Percentiles rank a stretch among this genome's conserved stretches.
Evolutionary conservation across 768 basidiomycete species (phyloP).

Genomic region (Russula dissimulans): DNA sequence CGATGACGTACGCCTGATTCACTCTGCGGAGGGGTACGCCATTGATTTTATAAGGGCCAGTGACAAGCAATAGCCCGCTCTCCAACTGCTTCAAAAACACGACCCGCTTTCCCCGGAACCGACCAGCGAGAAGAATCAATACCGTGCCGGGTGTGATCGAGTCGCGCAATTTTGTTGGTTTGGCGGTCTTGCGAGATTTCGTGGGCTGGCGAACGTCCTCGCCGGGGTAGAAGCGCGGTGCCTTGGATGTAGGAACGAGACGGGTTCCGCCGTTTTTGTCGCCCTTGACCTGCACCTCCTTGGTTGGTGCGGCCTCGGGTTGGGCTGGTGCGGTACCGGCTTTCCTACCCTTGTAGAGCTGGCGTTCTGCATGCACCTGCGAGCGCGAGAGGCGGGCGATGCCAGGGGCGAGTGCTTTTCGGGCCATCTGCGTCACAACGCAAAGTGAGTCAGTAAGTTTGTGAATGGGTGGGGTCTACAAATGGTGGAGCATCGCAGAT

Average conservation of each 20-base stretch:
- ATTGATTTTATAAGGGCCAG: conserved; percentile 96
- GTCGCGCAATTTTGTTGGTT: conserved; percentile 69
- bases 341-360: conserved; percentile 78
- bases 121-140: conserved; percentile 93
- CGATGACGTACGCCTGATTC: conserved; percentile 98
- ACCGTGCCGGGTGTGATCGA: conserved; percentile 92
- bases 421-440: conserved; percentile 55
- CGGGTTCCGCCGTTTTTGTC: conserved; percentile 87
- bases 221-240: conserved; percentile 87
- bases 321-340: conserved; percentile 60
- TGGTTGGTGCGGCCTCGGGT: conserved; percentile 48
- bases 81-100: conserved; percentile 95
- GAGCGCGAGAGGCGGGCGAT: conserved; percentile 80
- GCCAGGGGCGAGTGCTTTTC: conserved; percentile 75
- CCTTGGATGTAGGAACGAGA: conserved; percentile 76
- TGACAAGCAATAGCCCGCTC: conserved; percentile 88
- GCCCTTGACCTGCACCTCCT: conserved; percentile 80
- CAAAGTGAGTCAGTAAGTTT: conserved; percentile 6
- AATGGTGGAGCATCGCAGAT: conserved; percentile 28
- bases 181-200: conserved; percentile 81
- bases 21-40: conserved; percentile 97
- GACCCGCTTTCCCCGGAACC: conserved; percentile 97
- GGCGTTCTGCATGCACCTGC: conserved; percentile 69
- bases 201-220: conserved; percentile 90
- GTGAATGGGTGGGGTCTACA: background rate